These are phyloP conservation scores for Colletotrichum shisoi DNA, from an alignment of 2,329 filamentous ascomycete genomes.

Conservation along the genomic window DNA sequence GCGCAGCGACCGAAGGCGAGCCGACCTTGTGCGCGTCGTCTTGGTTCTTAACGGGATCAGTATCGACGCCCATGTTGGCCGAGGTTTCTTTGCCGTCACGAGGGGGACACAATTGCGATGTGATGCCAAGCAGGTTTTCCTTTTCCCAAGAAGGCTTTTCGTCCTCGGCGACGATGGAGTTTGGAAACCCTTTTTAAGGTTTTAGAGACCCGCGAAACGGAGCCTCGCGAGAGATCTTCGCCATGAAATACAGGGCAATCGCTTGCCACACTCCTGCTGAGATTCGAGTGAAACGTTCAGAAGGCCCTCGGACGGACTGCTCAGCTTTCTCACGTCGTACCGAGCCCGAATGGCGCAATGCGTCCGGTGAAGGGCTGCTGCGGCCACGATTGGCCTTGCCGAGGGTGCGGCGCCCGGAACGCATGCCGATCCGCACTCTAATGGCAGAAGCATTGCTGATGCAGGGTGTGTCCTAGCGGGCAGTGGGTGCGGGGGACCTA, in stretches of 20 bases:
- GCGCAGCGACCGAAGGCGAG: conserved; percentile 1
- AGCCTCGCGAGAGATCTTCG: background rate
- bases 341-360: conserved; percentile 30
- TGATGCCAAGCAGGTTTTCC: background rate
- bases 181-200: background rate
- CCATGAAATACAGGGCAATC: conserved; percentile 16
- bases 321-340: conserved; percentile 11
- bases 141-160: background rate
- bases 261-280: background rate
- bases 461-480: conserved; percentile 12
- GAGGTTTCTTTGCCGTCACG: background rate
- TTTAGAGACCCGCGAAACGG: background rate
- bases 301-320: background rate
- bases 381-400: conserved; percentile 23
- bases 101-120: background rate
- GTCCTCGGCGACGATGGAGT: background rate
- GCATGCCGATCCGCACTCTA: conserved; percentile 29
- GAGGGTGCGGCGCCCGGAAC: conserved; percentile 7
- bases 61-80: conserved; percentile 20
- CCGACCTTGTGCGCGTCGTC: conserved; percentile 6
- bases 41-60: conserved; percentile 4
- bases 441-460: conserved; percentile 6
- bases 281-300: conserved; percentile 1
- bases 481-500: conserved; percentile 22
- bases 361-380: background rate